phyloP scores from a whole-genome alignment of 352 stramenopile species.

The Globisporangium lucens region DNA sequence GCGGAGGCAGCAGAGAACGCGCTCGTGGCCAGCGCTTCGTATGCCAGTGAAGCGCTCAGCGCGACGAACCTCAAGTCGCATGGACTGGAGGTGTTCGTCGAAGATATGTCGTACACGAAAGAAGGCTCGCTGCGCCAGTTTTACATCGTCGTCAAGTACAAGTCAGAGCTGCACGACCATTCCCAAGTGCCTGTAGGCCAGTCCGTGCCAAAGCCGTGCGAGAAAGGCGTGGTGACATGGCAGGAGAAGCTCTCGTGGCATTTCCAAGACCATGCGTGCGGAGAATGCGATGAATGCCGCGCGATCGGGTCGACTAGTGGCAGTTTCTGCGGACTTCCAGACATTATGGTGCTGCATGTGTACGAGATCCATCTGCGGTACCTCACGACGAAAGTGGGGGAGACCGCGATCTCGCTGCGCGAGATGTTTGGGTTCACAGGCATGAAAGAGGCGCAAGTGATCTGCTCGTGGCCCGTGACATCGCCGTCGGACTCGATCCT shows the following conservation, averaged over 20 bases:
- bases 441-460: slow-evolving; percentile 54
- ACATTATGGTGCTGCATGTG: slow-evolving; percentile 80
- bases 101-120: slow-evolving; percentile 74
- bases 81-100: slow-evolving; percentile 52
- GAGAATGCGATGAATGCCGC: slow-evolving; percentile 65
- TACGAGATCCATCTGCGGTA: slow-evolving; percentile 84
- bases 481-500: slow-evolving; percentile 63
- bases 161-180: slow-evolving; percentile 79
- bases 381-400: slow-evolving; percentile 81
- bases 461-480: slow-evolving; percentile 71
- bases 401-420: slow-evolving; percentile 67
- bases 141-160: slow-evolving; percentile 85
- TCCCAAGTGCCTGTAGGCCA: slow-evolving; percentile 70
- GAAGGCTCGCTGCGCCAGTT: slow-evolving; percentile 76
- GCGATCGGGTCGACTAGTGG: slow-evolving; percentile 53
- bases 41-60: neutral
- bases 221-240: slow-evolving; percentile 70
- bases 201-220: slow-evolving; percentile 60
- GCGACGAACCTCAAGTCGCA: slow-evolving; percentile 60
- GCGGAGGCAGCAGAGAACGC: slow-evolving; percentile 18
- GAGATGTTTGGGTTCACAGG: slow-evolving; percentile 74
- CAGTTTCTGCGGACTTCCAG: slow-evolving; percentile 67
- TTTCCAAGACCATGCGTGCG: slow-evolving; percentile 76
- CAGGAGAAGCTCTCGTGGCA: slow-evolving; percentile 74
- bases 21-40: neutral